A percentile compares a stretch with the other conserved stretches of the same genome.
These are phyloP conservation scores for Chrysosporium keratinophilum DNA, from an alignment of 2,329 filamentous ascomycete genomes.

Conservation along the genomic window DNA sequence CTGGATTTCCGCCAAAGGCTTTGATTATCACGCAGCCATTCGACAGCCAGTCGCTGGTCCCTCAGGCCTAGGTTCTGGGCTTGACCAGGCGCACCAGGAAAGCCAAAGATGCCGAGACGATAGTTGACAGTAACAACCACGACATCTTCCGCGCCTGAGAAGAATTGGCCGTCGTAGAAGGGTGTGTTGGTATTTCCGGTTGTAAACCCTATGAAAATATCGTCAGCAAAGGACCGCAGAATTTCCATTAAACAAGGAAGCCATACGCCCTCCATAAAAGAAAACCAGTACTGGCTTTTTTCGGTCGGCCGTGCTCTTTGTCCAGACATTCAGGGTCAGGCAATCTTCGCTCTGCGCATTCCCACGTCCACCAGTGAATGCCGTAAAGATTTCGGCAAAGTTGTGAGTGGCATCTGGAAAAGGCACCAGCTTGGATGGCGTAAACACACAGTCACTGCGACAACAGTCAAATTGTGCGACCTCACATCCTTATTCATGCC, in stretches of 20 bases:
- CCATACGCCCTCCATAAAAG: conserved; percentile 34
- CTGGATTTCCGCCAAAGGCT: conserved; percentile 35
- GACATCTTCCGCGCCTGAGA: conserved; percentile 31
- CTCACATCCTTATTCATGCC: no score
- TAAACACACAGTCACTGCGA: conserved; percentile 21
- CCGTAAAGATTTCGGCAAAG: conserved; percentile 17
- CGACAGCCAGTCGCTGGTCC: conserved; percentile 39
- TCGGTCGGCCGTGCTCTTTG: conserved; percentile 16
- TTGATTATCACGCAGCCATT: conserved; percentile 34
- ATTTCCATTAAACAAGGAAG: background rate
- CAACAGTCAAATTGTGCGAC: background rate
- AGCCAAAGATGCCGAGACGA: conserved; percentile 30
- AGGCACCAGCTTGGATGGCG: conserved; percentile 14
- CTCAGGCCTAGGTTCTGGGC: conserved; percentile 37
- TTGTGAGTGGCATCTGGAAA: conserved; percentile 21
- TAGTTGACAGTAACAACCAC: conserved; percentile 38
- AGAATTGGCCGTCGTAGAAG: conserved; percentile 29
- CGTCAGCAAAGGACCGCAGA: background rate
- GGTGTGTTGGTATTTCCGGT: conserved; percentile 29
- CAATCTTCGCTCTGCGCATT: conserved; percentile 31
- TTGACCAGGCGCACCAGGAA: conserved; percentile 26
- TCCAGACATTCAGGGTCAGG: conserved; percentile 30
- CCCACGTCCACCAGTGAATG: conserved; percentile 29
- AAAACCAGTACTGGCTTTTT: conserved; percentile 33
- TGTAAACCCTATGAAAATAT: conserved; percentile 25